Conservation (phyloP, 139 green algal species). For the Chlamydomonas asymmetrica region DNA sequence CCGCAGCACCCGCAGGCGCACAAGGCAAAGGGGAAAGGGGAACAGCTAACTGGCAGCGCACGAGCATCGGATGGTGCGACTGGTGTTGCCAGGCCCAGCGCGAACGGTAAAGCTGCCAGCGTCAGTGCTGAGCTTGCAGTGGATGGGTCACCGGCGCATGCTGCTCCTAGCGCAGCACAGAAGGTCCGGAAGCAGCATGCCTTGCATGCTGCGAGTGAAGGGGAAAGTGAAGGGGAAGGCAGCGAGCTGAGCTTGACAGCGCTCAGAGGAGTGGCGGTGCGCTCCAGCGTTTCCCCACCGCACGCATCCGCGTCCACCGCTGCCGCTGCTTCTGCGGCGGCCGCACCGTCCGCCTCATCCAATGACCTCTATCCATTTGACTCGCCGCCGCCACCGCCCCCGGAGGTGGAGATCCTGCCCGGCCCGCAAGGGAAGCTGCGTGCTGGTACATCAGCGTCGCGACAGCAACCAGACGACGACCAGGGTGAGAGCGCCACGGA, state of each 20-base stretch:
- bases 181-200: neutral
- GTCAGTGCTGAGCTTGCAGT: neutral
- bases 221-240: neutral
- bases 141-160: neutral
- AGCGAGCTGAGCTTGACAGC: constrained; percentile 22
- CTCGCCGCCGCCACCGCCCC: neutral
- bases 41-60: neutral
- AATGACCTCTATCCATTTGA: too few species aligned
- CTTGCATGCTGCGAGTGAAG: neutral
- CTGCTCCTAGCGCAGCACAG: neutral
- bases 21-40: too few species aligned
- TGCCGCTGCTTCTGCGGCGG: neutral
- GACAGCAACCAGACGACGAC: neutral
- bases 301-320: neutral
- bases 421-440: neutral
- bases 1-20: neutral
- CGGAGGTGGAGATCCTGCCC: neutral
- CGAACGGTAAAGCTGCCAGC: neutral
- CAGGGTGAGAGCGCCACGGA: neutral
- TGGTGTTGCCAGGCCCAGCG: neutral
- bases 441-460: neutral
- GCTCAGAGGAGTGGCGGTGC: constrained; percentile 7
- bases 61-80: neutral
- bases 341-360: neutral
- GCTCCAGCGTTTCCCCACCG: too few species aligned